Evolutionary conservation across 2,329 filamentous ascomycete genomes (phyloP).

Genomic region (Pyrenophora teres): DNA sequence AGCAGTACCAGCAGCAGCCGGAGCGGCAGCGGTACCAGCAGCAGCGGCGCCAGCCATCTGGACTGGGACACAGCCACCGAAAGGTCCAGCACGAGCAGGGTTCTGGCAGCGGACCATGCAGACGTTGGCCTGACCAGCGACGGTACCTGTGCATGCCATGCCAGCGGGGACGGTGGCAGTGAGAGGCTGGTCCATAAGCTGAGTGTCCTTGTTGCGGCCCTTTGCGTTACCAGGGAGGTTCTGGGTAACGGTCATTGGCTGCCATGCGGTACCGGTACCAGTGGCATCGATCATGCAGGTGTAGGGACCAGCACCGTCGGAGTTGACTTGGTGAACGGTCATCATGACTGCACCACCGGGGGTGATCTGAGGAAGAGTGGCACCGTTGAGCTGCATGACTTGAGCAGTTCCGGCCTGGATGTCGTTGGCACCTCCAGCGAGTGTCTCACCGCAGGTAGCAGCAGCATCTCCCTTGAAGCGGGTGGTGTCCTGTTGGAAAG

Average conservation of each 20-base stretch:
- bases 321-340: conserved; percentile 70
- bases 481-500: conserved; percentile 68
- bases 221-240: conserved; percentile 59
- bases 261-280: conserved; percentile 60
- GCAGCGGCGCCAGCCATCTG: conserved; percentile 51
- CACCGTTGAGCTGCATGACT: conserved; percentile 63
- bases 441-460: conserved; percentile 62
- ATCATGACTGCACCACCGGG: conserved; percentile 60
- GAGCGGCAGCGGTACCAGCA: conserved; percentile 11
- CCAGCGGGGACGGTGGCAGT: conserved; percentile 61
- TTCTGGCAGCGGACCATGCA: conserved; percentile 69
- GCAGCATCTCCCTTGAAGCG: conserved; percentile 62
- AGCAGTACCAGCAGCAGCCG: no score
- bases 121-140: conserved; percentile 63
- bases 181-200: conserved; percentile 53
- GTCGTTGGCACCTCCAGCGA: conserved; percentile 61
- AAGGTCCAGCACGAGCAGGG: conserved; percentile 63
- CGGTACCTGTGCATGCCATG: conserved; percentile 63
- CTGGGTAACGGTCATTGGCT: conserved; percentile 59
- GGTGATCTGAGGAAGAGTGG: conserved; percentile 62
- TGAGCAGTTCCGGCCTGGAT: conserved; percentile 61
- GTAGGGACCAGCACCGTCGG: conserved; percentile 69
- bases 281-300: conserved; percentile 67
- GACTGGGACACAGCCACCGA: conserved; percentile 65
- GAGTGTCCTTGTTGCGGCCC: conserved; percentile 48